These are phyloP conservation scores for Jasminum sambac DNA, from an alignment of 257 asterid species.

Conservation along the genomic window DNA sequence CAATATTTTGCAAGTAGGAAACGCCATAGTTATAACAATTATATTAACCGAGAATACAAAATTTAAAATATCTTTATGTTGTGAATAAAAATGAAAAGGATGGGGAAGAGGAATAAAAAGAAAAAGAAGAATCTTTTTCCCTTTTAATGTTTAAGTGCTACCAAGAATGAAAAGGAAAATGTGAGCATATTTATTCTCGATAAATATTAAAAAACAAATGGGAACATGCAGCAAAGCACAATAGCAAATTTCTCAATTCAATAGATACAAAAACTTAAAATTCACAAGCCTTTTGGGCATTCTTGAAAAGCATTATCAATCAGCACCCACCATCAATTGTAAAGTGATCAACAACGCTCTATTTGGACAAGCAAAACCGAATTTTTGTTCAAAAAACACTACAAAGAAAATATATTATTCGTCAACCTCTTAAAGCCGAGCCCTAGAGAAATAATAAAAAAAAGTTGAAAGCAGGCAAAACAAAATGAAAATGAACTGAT, in stretches of 20 bases:
- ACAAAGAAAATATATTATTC: conserved; percentile 4
- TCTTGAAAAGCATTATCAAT: neutral
- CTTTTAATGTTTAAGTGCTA: too few species aligned
- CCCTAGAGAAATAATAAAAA: conserved; percentile 22
- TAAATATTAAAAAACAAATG: neutral
- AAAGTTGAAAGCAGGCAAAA: neutral
- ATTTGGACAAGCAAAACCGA: neutral
- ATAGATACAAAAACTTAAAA: neutral
- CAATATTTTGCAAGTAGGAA: too few species aligned
- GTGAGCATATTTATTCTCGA: neutral
- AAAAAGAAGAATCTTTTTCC: neutral
- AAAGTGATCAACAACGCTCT: conserved; percentile 1
- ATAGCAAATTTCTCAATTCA: conserved; percentile 4
- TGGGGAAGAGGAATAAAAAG: neutral
- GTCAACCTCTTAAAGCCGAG: neutral
- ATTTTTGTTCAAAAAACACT: conserved; percentile 2
- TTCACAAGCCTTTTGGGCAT: conserved; percentile 1
- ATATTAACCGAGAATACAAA: too few species aligned
- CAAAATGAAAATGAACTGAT: too few species aligned
- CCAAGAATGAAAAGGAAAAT: neutral
- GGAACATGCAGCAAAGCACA: neutral
- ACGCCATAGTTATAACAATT: too few species aligned
- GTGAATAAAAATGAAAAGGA: too few species aligned
- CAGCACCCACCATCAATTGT: neutral
- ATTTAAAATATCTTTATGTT: too few species aligned